Evolutionary conservation across 352 stramenopile genomes (phyloP).

Genomic region (Pythium aquatile): DNA sequence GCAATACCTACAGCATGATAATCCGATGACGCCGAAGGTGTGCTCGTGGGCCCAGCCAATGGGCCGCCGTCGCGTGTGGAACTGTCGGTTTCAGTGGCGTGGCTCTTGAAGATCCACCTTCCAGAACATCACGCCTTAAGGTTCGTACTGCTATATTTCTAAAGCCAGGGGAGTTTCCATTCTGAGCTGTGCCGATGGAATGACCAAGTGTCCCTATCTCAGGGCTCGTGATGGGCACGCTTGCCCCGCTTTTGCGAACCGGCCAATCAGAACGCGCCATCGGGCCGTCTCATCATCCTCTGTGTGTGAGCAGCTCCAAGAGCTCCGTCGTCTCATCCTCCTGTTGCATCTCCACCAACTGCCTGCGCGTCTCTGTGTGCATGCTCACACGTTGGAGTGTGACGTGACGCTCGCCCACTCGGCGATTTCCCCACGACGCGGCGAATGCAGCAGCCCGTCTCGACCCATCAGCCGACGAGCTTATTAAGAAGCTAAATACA

Average conservation of each 20-base stretch:
- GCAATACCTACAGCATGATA: not conserved
- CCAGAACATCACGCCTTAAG: not conserved
- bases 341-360: not conserved
- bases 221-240: not conserved
- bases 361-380: slow-evolving; percentile 2
- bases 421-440: not conserved
- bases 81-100: not conserved
- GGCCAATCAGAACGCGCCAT: slow-evolving; percentile 1
- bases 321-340: slow-evolving; percentile 2
- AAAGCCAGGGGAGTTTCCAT: not conserved
- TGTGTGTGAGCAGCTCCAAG: not conserved
- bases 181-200: not conserved
- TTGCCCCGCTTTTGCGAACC: not conserved
- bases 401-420: not conserved
- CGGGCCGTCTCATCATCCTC: slow-evolving; percentile 1
- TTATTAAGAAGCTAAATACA: not conserved
- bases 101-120: not conserved
- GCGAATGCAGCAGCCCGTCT: not conserved
- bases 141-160: not conserved
- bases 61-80: not conserved
- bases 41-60: not conserved
- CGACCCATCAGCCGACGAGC: not conserved
- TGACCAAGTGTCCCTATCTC: not conserved
- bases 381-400: not conserved
- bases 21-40: not conserved